Evolutionary conservation across 192 early-diverging fungal species (phyloP).

Genomic region (Gamsiella multidivaricata): DNA sequence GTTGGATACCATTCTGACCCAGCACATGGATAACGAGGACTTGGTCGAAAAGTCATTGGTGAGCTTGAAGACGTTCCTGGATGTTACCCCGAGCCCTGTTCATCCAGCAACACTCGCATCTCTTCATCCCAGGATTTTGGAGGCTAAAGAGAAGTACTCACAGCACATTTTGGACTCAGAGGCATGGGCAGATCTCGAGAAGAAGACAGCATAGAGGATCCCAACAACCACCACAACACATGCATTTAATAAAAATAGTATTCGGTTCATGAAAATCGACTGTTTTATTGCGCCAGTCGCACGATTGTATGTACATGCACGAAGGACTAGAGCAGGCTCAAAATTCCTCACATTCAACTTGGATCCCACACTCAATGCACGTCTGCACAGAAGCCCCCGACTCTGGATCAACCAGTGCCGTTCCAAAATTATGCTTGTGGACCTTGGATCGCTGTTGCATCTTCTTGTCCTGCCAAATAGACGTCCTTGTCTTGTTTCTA

Average conservation of each 20-base stretch:
- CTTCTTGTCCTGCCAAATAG: constrained; percentile 51
- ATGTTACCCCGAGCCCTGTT: constrained; percentile 15
- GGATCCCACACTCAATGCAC: constrained; percentile 73
- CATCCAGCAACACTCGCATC: constrained; percentile 11
- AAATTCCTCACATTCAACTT: constrained; percentile 77
- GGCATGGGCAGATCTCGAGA: constrained; percentile 34
- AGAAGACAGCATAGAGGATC: constrained; percentile 21
- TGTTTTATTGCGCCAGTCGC: background rate
- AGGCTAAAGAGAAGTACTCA: constrained; percentile 39
- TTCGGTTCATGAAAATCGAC: background rate
- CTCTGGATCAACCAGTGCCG: constrained; percentile 58
- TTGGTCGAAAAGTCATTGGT: constrained; percentile 60
- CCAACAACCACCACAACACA: too few species aligned
- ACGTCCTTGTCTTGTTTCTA: constrained; percentile 49
- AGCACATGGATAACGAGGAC: constrained; percentile 60
- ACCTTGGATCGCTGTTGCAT: constrained; percentile 66
- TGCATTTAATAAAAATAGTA: background rate
- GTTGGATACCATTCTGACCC: constrained; percentile 54
- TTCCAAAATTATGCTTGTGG: constrained; percentile 83
- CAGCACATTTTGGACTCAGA: constrained; percentile 26
- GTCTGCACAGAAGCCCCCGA: constrained; percentile 66
- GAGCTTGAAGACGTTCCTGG: constrained; percentile 30
- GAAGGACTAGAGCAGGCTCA: constrained; percentile 43
- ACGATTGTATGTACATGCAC: background rate
- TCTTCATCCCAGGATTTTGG: constrained; percentile 27